phyloP scores from a whole-genome alignment of 805 yeast species.

The Debaryomyces prosopidis region DNA sequence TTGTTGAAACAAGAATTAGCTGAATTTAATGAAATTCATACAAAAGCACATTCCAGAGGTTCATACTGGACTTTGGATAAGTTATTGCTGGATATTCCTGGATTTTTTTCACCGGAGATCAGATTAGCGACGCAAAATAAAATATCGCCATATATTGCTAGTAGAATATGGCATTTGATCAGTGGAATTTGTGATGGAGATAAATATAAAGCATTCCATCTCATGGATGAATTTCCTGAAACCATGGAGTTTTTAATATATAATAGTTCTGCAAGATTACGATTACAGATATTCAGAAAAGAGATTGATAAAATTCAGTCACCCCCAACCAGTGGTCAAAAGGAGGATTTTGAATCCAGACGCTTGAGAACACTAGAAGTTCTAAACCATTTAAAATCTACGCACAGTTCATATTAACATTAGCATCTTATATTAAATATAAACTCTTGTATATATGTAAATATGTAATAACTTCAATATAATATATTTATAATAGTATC shows the following conservation, averaged over 20 bases:
- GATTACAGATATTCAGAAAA: slow-evolving; percentile 21
- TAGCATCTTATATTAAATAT: slow-evolving; percentile 5
- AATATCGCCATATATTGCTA: slow-evolving; percentile 17
- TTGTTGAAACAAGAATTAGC: slow-evolving; percentile 13
- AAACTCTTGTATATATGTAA: slow-evolving; percentile 7
- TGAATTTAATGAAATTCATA: slow-evolving; percentile 8
- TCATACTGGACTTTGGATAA: slow-evolving; percentile 10
- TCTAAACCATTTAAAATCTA: slow-evolving; percentile 12
- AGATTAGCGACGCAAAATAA: slow-evolving; percentile 21
- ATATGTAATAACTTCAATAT: slow-evolving; percentile 1
- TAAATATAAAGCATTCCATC: slow-evolving; percentile 19
- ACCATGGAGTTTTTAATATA: slow-evolving; percentile 30
- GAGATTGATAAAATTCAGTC: slow-evolving; percentile 20
- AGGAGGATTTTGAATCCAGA: slow-evolving; percentile 22
- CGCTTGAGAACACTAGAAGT: slow-evolving; percentile 24
- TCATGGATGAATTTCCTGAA: slow-evolving; percentile 35
- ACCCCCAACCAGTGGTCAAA: slow-evolving; percentile 13
- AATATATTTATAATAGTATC: neutral
- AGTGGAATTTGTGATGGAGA: slow-evolving; percentile 17
- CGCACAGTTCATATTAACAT: neutral
- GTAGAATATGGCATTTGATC: slow-evolving; percentile 16
- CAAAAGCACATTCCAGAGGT: slow-evolving; percentile 1
- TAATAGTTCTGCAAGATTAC: slow-evolving; percentile 17
- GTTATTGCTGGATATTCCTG: slow-evolving; percentile 23
- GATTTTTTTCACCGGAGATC: slow-evolving; percentile 33